Percentiles rank a stretch among this genome's conserved stretches.
phyloP scores from a whole-genome alignment of 139 green algal genomes.

The Micractinium conductrix region DNA sequence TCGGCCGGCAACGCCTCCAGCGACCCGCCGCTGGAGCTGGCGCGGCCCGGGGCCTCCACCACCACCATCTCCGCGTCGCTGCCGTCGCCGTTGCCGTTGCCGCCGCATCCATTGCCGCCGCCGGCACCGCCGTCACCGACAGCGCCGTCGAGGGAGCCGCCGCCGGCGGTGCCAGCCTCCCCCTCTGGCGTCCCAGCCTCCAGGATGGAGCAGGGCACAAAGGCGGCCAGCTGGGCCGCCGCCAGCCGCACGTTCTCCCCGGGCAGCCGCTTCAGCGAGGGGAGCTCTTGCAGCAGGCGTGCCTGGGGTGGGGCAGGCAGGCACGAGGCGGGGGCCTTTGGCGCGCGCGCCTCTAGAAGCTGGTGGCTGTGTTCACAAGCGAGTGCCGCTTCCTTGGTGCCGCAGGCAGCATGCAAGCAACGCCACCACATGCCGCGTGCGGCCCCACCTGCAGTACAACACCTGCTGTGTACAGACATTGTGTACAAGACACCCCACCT shows the following conservation, averaged over 20 bases:
- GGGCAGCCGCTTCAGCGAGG: neutral
- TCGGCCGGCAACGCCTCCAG: neutral
- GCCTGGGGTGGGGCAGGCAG: conserved; percentile 27
- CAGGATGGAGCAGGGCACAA: conserved; percentile 43
- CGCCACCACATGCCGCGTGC: no score
- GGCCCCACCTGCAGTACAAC: no score
- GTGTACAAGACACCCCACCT: no score
- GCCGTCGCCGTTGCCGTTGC: conserved; percentile 23
- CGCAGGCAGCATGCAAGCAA: conserved; percentile 3
- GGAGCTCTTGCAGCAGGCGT: conserved; percentile 56
- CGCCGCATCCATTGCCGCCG: conserved; percentile 9
- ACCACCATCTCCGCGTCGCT: conserved; percentile 10
- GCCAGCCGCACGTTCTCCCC: conserved; percentile 19
- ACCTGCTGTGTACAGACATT: no score
- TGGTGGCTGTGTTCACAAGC: neutral
- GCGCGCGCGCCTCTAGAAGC: neutral
- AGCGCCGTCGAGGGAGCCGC: neutral
- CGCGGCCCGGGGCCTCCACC: conserved; percentile 1
- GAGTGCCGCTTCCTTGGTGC: neutral
- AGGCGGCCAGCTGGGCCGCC: conserved; percentile 35
- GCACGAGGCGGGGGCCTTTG: neutral
- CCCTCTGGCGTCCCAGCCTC: conserved; percentile 1
- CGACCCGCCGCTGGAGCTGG: neutral
- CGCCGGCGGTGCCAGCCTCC: neutral
- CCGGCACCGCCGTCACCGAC: neutral